Conservation (phyloP, 2,329 filamentous ascomycete genomes). For the Apiospora aurea region DNA sequence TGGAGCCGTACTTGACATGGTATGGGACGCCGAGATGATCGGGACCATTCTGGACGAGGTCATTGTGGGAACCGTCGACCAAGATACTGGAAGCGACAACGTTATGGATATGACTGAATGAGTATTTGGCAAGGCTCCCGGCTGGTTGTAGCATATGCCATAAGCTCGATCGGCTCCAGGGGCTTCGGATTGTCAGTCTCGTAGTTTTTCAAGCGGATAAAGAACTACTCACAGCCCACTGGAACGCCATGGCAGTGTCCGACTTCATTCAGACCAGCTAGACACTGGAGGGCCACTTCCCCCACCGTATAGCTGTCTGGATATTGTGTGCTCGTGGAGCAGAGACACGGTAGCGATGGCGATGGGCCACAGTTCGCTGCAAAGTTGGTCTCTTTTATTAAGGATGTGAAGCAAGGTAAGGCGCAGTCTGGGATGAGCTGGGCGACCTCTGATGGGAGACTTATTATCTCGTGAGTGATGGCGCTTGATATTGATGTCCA, state of each 20-base stretch:
- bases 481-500: conserved; percentile 38
- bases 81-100: conserved; percentile 50
- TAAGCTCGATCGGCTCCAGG: conserved; percentile 57
- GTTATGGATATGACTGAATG: conserved; percentile 66
- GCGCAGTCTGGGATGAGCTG: conserved; percentile 40
- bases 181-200: conserved; percentile 37
- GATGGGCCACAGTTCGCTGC: conserved; percentile 54
- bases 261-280: conserved; percentile 58
- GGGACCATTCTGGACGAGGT: neutral
- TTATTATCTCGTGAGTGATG: conserved; percentile 31
- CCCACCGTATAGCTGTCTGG: conserved; percentile 71
- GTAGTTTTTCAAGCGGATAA: no score
- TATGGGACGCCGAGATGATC: conserved; percentile 20
- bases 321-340: conserved; percentile 62
- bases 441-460: conserved; percentile 38
- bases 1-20: conserved; percentile 26
- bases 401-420: conserved; percentile 64
- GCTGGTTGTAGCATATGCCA: conserved; percentile 62
- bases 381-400: conserved; percentile 67
- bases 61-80: neutral
- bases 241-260: conserved; percentile 60
- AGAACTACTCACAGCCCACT: conserved; percentile 44
- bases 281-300: conserved; percentile 75
- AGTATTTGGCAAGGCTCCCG: conserved; percentile 61
- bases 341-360: conserved; percentile 68